Percentiles rank a stretch among this genome's conserved stretches.
phyloP scores from a whole-genome alignment of 306 rosid genomes.

The Rosa chinensis region DNA sequence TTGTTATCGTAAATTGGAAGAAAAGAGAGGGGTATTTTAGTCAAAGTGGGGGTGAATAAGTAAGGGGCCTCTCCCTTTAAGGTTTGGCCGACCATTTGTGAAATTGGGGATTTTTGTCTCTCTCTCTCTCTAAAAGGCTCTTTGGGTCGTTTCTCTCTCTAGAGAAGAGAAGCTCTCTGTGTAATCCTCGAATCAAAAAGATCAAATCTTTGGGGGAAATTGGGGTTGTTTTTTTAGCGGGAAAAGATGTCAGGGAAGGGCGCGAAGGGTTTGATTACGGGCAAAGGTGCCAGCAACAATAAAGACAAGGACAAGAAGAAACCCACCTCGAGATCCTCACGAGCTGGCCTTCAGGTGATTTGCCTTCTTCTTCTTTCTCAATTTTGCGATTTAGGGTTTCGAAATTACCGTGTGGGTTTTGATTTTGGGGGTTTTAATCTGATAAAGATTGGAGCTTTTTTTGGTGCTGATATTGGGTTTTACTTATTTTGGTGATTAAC shows the following conservation, averaged over 20 bases:
- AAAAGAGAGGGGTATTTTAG: constrained; percentile 12
- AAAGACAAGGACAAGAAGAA: constrained; percentile 82
- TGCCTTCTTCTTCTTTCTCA: background rate
- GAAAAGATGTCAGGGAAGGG: constrained; percentile 79
- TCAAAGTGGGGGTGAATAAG: background rate
- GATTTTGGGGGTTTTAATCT: background rate
- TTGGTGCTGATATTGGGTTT: background rate
- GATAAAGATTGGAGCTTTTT: background rate
- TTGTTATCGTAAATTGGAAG: background rate
- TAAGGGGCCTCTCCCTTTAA: background rate
- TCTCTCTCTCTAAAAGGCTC: background rate
- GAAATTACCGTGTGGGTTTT: background rate
- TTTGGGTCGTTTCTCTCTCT: background rate
- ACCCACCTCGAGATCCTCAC: constrained; percentile 74
- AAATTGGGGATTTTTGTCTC: background rate
- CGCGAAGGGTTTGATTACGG: constrained; percentile 70
- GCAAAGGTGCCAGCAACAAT: constrained; percentile 47
- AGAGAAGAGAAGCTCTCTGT: background rate
- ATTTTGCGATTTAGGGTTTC: background rate
- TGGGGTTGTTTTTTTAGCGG: constrained; percentile 32
- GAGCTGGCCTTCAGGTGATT: constrained; percentile 78
- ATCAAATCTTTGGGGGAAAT: background rate
- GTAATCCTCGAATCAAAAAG: background rate
- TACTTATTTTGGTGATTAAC: background rate
- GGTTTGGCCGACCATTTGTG: background rate